Conservation (phyloP, 164 flowering plant genomes). For the Nelumbo lutea region DNA sequence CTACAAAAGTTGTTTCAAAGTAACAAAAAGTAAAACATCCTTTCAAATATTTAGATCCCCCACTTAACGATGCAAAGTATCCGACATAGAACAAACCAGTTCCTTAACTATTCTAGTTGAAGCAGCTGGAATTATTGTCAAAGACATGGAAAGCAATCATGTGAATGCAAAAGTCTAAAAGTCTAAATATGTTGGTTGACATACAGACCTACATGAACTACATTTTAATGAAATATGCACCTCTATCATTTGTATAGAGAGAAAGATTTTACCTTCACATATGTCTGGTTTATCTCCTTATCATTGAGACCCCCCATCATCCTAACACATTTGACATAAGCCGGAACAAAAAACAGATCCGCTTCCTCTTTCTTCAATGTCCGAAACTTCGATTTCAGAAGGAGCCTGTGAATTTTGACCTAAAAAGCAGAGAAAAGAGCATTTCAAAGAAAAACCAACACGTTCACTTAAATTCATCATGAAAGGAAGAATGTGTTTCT, state of each 20-base stretch:
- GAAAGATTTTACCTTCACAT: slow-evolving; percentile 55
- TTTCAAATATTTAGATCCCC: not conserved
- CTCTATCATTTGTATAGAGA: too few species aligned
- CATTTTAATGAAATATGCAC: not conserved
- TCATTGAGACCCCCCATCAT: slow-evolving; percentile 91
- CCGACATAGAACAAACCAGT: too few species aligned
- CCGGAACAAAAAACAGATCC: slow-evolving; percentile 88
- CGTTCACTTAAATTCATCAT: too few species aligned
- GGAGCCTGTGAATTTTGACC: slow-evolving; percentile 70
- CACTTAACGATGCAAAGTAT: too few species aligned
- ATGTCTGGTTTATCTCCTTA: slow-evolving; percentile 79
- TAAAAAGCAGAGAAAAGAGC: slow-evolving; percentile 10
- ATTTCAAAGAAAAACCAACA: not conserved
- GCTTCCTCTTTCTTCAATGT: slow-evolving; percentile 80
- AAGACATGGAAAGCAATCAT: too few species aligned
- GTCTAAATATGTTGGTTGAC: not conserved
- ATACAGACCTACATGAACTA: not conserved
- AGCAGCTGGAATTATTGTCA: too few species aligned
- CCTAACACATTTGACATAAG: slow-evolving; percentile 83
- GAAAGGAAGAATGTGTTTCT: too few species aligned
- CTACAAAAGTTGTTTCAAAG: not conserved
- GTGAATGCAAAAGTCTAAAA: too few species aligned
- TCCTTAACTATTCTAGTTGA: too few species aligned
- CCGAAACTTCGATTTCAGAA: slow-evolving; percentile 61
- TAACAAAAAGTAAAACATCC: not conserved